Evolutionary conservation across 2,329 filamentous ascomycete species (phyloP).

Genomic region (Chrysosphaeria jannelii): DNA sequence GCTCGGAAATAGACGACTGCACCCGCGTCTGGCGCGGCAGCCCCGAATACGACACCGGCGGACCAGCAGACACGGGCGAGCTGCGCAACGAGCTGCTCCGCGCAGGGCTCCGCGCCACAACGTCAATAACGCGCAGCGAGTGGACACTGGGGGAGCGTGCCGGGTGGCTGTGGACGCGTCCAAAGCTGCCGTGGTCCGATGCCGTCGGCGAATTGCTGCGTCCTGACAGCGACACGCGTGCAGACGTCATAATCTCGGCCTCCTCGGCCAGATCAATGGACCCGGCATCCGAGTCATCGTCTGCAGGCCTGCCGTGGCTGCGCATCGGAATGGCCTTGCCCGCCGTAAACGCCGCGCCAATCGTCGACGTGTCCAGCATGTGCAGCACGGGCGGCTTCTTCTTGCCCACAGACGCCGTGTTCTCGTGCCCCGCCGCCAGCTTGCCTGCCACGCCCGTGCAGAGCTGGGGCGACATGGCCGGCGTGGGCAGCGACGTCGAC

Average conservation of each 20-base stretch:
- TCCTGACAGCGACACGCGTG: conserved; percentile 22
- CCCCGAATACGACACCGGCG: too few relatives aligned
- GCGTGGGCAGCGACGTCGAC: conserved; percentile 18
- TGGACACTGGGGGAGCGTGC: conserved; percentile 18
- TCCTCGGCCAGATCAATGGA: conserved; percentile 23
- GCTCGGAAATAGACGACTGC: too few relatives aligned
- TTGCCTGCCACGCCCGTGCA: too few relatives aligned
- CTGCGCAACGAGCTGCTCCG: too few relatives aligned
- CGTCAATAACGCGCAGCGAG: conserved; percentile 27
- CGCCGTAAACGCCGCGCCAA: too few relatives aligned
- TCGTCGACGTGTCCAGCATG: conserved; percentile 15
- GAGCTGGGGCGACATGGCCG: conserved; percentile 7
- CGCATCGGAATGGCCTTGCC: too few relatives aligned
- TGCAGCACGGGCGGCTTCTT: conserved; percentile 4
- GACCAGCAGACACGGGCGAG: too few relatives aligned
- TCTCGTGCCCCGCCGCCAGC: not conserved
- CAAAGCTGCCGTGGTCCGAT: conserved; percentile 14
- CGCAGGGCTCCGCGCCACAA: too few relatives aligned
- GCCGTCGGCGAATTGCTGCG: conserved; percentile 16
- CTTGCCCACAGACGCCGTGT: too few relatives aligned
- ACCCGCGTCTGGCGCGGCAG: too few relatives aligned
- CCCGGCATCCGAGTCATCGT: conserved; percentile 8
- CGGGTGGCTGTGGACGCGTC: conserved; percentile 11
- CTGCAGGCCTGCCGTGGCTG: too few relatives aligned
- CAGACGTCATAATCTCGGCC: conserved; percentile 24